phyloP scores from a whole-genome alignment of 805 yeast genomes.

The Isabelozyma heimii region DNA sequence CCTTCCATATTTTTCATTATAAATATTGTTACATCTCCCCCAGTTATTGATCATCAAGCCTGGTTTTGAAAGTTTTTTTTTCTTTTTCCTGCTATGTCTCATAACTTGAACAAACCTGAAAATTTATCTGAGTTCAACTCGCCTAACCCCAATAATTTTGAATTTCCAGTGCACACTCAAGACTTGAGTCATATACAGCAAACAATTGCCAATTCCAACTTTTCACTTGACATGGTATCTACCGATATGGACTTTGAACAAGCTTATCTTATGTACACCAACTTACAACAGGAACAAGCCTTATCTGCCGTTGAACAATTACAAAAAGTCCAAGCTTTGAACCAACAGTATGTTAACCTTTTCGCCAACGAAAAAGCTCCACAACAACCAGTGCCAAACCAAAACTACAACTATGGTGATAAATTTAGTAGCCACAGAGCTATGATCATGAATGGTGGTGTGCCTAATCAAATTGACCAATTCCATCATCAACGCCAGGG shows the following conservation, averaged over 20 bases:
- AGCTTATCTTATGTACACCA: slow-evolving; percentile 39
- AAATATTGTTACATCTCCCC: neutral
- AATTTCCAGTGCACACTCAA: neutral
- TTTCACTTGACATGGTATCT: slow-evolving; percentile 28
- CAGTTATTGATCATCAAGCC: neutral
- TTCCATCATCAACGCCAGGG: slow-evolving; percentile 1
- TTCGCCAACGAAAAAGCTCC: neutral
- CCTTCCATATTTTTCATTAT: neutral
- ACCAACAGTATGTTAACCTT: slow-evolving; percentile 14
- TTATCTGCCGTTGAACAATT: slow-evolving; percentile 32
- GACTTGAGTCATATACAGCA: neutral
- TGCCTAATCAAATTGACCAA: neutral
- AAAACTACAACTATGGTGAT: neutral
- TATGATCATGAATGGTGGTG: neutral
- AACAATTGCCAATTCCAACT: neutral
- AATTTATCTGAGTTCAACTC: neutral
- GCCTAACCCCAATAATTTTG: neutral
- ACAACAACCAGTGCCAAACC: neutral
- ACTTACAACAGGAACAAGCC: slow-evolving; percentile 38
- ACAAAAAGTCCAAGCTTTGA: slow-evolving; percentile 34
- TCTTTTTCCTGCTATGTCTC: neutral
- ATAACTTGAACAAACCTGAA: neutral
- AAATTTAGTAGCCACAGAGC: slow-evolving; percentile 1
- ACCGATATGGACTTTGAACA: slow-evolving; percentile 46
- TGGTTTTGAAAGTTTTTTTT: neutral